Base-by-base conservation (phyloP, 352 stramenopile species). In the Phytophthora pseudosyringae region DNA sequence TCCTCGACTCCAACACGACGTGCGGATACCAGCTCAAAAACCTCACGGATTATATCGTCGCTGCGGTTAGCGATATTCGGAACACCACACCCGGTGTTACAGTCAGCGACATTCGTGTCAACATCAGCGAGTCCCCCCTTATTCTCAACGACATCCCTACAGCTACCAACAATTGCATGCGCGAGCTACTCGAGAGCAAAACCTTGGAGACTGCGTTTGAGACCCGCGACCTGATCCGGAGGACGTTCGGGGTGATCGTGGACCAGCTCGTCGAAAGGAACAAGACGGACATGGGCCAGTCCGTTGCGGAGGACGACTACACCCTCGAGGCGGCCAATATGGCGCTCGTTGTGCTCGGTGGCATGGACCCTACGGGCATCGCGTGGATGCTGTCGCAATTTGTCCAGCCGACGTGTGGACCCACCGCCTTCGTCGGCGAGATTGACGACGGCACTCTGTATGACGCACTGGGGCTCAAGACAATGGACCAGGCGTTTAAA, bases 291-390 rank as follows among this genome's bases (percentile, higher is more conserved):
- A 8, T 66, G 10, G 58, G 47, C 3, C 25, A 10, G 18, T 31
- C 15, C 9, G 59, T 60, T 8, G 32, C 32, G 8, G 26, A 55
- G 8, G 50, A 21, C 2, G 21, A 21, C 38, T 77, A 78, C 49
- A 59, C 61, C 28, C 54, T 77, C 21, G 61, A 66, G 56, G 65
- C 69, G 15, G 54, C 69, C 2, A 61, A 78, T 25, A 58, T 78
- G 25, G 72, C 68, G 10, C 59, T 68, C 28, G 39, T n/a, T 6
- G 64, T 80, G 8, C 18, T 80, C 21, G 25, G 59, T 4, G 58
- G 38, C 7, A 65, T 81, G 9, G 69, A 81, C 28, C 41, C 73
- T 7, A 78, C 61, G 0, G 68, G 68, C 2, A 66, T 77, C 21
- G 71, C 51, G 1, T 58, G 64, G 5, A 66, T 80, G 71, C 59